Base-by-base conservation (phyloP, 441 rosid genomes). In the Cnidoscolus chayamansa region DNA sequence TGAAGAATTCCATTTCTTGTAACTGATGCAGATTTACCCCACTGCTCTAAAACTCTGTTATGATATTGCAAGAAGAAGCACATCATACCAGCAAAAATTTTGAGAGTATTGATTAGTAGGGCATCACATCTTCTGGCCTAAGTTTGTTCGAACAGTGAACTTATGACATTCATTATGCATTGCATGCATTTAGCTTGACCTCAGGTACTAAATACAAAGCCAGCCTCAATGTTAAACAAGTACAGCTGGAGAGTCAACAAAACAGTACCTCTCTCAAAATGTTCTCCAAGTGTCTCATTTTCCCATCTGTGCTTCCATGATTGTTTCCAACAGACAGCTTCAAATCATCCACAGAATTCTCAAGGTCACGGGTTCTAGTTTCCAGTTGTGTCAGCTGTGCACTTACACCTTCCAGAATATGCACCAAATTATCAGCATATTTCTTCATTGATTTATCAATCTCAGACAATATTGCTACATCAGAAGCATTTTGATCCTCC, bases 381-480 rank as follows among this genome's bases (percentile, higher is more conserved):
- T 94, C 98, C 80, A 94, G 80, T 73, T 90, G 98, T 1, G 90
- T 89, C 25, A 94, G 78, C 15, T 94, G 88, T 10, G 94, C 88
- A 76, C 94, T 86, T 49, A 94, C 85, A 74, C 87, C 87, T 77
- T 90, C 95, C 79, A 91, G 73, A 16, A 73, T 87, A 78, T 88
- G 87, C 70, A 90, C 56, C 87, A 91, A 73, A 71, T 78, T 85
- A 79, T 94, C 97, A 60, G 80, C 66, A 81, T 91, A 84, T 64
- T 81, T 89, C 87, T 91, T 91, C 88, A 94, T 83, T 17, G 83
- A 76, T 69, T 67, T 81, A 85, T 94, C 97, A 13, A 94, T 81
- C 80, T 85, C 95, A 64, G 89, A 81, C 60, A 93, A 59, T 58
- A 88, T 70, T 11, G 71, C 67, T 0, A 80, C 68, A 72, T 84